Conservation (phyloP, 2,329 filamentous ascomycete genomes). For the Lachnellula hyalina region DNA sequence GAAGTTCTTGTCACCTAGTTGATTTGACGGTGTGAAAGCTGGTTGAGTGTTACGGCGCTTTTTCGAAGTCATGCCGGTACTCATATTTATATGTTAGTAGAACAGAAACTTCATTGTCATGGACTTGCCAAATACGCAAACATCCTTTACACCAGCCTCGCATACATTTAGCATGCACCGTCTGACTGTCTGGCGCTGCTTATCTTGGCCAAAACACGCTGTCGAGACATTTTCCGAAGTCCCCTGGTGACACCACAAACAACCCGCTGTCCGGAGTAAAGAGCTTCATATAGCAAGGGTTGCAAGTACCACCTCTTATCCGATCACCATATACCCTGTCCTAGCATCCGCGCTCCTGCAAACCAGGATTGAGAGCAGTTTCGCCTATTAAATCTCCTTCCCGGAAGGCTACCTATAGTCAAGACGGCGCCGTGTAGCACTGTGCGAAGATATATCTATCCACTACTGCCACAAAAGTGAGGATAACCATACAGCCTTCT, state of each 20-base stretch:
- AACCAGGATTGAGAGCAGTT: constrained; percentile 13
- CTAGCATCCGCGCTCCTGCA: constrained; percentile 9
- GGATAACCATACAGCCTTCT: constrained; percentile 10
- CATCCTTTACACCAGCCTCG: constrained; percentile 16
- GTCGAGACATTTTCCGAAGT: constrained; percentile 19
- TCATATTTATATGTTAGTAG: not conserved
- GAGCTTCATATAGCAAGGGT: constrained; percentile 14
- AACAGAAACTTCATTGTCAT: not conserved
- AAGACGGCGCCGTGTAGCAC: constrained; percentile 8
- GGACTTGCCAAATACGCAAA: constrained; percentile 4
- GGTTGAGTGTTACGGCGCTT: constrained; percentile 15
- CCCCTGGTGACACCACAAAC: constrained; percentile 6
- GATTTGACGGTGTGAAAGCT: constrained; percentile 3
- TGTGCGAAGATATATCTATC: constrained; percentile 11
- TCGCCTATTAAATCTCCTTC: constrained; percentile 17
- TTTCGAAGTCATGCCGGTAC: constrained; percentile 3
- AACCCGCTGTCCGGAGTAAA: not conserved
- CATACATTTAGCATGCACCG: constrained; percentile 17
- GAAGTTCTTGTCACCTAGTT: not conserved
- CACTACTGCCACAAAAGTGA: constrained; percentile 4
- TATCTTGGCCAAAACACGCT: constrained; percentile 15
- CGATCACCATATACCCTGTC: constrained; percentile 15
- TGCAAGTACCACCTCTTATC: constrained; percentile 25
- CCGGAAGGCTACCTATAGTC: constrained; percentile 1
- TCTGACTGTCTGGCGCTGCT: constrained; percentile 9